Evolutionary conservation across 768 basidiomycete genomes (phyloP), one percentile per base, ranked within the genome.

Genomic region (Suillus subalutaceus): DNA sequence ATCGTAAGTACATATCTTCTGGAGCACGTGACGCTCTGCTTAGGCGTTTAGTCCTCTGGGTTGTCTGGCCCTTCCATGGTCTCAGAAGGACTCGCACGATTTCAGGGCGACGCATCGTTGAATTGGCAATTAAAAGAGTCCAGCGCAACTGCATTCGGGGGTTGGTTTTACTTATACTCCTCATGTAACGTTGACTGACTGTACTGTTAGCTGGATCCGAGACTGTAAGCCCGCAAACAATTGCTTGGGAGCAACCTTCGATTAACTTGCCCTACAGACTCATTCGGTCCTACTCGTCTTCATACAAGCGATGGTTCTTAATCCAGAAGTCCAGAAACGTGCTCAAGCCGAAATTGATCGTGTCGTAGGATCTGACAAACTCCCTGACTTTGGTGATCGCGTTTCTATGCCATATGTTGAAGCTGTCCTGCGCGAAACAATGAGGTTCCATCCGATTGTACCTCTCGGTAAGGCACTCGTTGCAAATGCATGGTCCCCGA

Each of bases 31-130:
- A 38, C 2, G 48, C 6, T 32, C 26, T 12, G 15, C 38, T 43
- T 3, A 37, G 53, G 37, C 5, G 4, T 40, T n/a, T 61, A 83
- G 80, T 75, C 70, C 15, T 66, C 71, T 4, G 78, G 78, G 9
- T 69, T 66, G 0, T 73, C 41, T 77, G 55, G 72, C 13, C 68
- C 80, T 4, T 84, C 81, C 1, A 82, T 84, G 63, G 83, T 81
- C 18, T 58, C 60, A 23, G 61, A 68, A 57, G 58, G 55, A 20
- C 52, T 65, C 23, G 63, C 52, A 1, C 58, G 55, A 38, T 26
- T 67, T 9, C 38, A 48, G 48, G 58, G 57, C 5, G 58, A 63
- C 23, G 59, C 37, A 40, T 40, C 38, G 8, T 40, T 46, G 64
- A 59, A 16, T 46, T 32, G 32, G 62, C 64, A 26, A 63, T 63